Base-by-base conservation (phyloP, 139 green algal species). In the Bryopsis sp. region DNA sequence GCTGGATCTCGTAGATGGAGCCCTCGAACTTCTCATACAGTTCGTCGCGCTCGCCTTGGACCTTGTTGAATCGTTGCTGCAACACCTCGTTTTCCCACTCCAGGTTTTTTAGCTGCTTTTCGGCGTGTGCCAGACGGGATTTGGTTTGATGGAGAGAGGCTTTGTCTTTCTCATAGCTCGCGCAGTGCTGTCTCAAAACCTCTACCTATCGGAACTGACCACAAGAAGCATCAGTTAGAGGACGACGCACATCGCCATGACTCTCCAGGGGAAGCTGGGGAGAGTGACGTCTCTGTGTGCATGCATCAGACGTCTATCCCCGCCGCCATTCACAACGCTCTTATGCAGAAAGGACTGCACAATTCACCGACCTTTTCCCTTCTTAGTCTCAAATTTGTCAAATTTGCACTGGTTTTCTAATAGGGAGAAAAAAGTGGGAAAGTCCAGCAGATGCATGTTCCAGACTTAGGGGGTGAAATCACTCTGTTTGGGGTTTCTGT, bases 11-110 rank as follows among this genome's bases (percentile, higher is more conserved):
- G 64, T 88, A 88, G 26, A 94, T 86, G 35, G 68, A 80, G 0
- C 74, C 32, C 73, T 96, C 88, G 72, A 93, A 91, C 57, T 82
- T 80, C 34, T 76, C 59, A 74, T 89, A 89, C 64, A 95, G 79
- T 11, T 87, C 77, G 47, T 93, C 87, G 8, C 89, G 77, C 77
- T 94, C 86, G 24, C 38, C 28, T 70, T 85, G 60, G 34, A 90
- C 80, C 63, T 86, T 79, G 24, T 62, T 36, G 39, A 90, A 86
- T 24, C 84, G 76, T 76, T 95, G 90, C 70, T 79, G 73, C 63
- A 89, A 72, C 59, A 92, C 82, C 81, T 93, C 90, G 48, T 84
- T 81, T 74, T 95, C 88, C 89, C 86, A 94, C 50, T 95, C 89
- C 24, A 92, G 67, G 75, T 89, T 90, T 72, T 90, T 89, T 38